Evolutionary conservation across 371 early-diverging fungal genomes (phyloP).

Genomic region (Actinomortierella ambigua): DNA sequence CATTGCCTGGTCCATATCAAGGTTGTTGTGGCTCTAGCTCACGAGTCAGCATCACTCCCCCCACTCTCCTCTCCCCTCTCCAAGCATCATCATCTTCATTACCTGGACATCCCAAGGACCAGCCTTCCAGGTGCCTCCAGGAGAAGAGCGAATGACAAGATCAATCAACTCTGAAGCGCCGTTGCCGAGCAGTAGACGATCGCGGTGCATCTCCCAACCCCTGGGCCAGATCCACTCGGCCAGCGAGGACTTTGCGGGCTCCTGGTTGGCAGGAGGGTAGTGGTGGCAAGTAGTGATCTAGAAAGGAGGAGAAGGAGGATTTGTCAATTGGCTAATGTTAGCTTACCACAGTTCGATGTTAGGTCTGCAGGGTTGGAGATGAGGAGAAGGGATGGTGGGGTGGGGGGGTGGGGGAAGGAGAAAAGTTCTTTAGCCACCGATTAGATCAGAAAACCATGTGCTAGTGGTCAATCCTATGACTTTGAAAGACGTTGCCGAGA

Average conservation of each 20-base stretch:
- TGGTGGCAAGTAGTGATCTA: slow-evolving; percentile 76
- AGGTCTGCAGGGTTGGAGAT: too few relatives aligned
- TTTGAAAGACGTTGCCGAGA: too few relatives aligned
- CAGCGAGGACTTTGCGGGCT: slow-evolving; percentile 81
- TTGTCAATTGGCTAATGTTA: too few relatives aligned
- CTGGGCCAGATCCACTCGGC: slow-evolving; percentile 82
- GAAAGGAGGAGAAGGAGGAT: too few relatives aligned
- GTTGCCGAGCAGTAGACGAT: slow-evolving; percentile 78
- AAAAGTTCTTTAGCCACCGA: too few relatives aligned
- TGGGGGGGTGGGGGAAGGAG: too few relatives aligned
- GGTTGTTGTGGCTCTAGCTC: neutral
- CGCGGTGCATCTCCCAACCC: slow-evolving; percentile 48
- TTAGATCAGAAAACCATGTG: too few relatives aligned
- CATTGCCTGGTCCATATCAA: neutral
- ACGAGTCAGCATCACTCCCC: neutral
- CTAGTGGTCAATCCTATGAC: too few relatives aligned
- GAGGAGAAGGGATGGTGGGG: too few relatives aligned
- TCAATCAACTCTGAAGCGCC: slow-evolving; percentile 90
- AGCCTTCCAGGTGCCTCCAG: slow-evolving; percentile 75
- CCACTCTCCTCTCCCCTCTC: neutral
- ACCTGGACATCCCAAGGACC: slow-evolving; percentile 82
- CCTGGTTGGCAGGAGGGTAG: slow-evolving; percentile 89
- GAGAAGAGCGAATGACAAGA: slow-evolving; percentile 76
- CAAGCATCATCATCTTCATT: slow-evolving; percentile 2
- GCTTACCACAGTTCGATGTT: too few relatives aligned